Base-by-base conservation (phyloP, 805 yeast genomes). In the Priceomyces melissophilus region DNA sequence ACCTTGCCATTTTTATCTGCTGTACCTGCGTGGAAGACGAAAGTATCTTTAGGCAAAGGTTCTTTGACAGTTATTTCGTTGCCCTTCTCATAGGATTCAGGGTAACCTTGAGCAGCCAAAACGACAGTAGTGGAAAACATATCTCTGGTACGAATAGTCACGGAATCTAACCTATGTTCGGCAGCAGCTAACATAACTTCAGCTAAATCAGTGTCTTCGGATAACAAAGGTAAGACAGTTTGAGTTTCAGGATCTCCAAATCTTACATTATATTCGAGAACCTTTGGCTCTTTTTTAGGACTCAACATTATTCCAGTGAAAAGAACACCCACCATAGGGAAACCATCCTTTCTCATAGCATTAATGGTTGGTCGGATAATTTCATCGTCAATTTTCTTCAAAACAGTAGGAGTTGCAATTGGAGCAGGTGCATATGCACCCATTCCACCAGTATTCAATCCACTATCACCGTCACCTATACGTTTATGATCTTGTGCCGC, bases 231-330 rank as follows among this genome's bases (percentile, higher is more conserved):
- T 57, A 93, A 71, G 16, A 93, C 96, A 2, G 97, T 87, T 71
- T 93, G 99, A 28, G 98, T 93, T 69, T 93, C 99, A 50, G 99
- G 99, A 63, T 93, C 99, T 48, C 99, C 99, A 53, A 93, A 95
- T 67, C 99, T 82, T 38, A 95, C 98, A 54, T 93, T 93, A 68
- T 95, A 93, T 67, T 93, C 99, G 56, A 93, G 74, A 3, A 90
- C 96, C 69, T 89, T 87, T 52, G 99, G 98, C 46, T 96, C 97
- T 30, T 64, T 64, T 32, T 71, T 55, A n/a, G 81, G 78, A 4
- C 95, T 79, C 51, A 93, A 76, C 84, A 93, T 93, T 53, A 93
- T 78, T 46, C 99, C 99, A 9, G 96, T 93, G 70, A 93, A 93
- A 38, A 93, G 73, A 47, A 95, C 82, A 54, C 99, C 99, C 41